Base-by-base conservation (phyloP, 2,329 filamentous ascomycete species). In the Aureobasidium sp. region DNA sequence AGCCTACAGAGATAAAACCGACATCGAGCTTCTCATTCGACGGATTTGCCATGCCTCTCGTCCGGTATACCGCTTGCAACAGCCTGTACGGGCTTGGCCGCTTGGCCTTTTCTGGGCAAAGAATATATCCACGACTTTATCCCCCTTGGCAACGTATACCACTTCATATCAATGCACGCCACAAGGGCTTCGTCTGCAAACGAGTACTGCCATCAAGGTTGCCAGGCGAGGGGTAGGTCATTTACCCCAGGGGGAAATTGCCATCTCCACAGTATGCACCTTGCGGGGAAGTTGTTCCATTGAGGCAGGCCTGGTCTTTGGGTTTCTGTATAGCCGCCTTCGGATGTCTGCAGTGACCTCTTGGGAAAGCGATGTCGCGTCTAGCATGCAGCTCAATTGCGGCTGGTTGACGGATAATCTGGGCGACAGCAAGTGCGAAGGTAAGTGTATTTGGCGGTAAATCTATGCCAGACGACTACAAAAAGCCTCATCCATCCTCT, bases 161-260 rank as follows among this genome's bases (percentile, higher is more conserved):
- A 27, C n/a, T 36, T 25, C 57, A 49, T 42, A 34, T 21, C 29
- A 27, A 55, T 30, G 11, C 5, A 42, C 52, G 52, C 52, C 52
- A 55, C 52, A 4, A 30, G 15, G 16, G 5, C 10, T 10, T 13
- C 25, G 27, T 55, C 52, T 16, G n/a, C 34, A 27, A 15, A 50
- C 42, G 45, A 34, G 3, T 15, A 30, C 21, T 52, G 29, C 41
- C 45, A 49, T 30, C 27, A 55, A 21, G 52, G 52, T 34, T 34
- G 39, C 25, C 39, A 16, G 25, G 39, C 21, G 36, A 59, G 55
- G 42, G 42, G 42, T 32, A 39, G 25, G 13, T 42, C 5, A 47
- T 47, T 57, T 37, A 58, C 54, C 54, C 54, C 54, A 47, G 54
- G 54, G 42, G 54, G 54, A n/a, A 47, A 36, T 44, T 21, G n/a